phyloP scores from a whole-genome alignment of 2,329 filamentous ascomycete species.

The Exophiala aquamarina region DNA sequence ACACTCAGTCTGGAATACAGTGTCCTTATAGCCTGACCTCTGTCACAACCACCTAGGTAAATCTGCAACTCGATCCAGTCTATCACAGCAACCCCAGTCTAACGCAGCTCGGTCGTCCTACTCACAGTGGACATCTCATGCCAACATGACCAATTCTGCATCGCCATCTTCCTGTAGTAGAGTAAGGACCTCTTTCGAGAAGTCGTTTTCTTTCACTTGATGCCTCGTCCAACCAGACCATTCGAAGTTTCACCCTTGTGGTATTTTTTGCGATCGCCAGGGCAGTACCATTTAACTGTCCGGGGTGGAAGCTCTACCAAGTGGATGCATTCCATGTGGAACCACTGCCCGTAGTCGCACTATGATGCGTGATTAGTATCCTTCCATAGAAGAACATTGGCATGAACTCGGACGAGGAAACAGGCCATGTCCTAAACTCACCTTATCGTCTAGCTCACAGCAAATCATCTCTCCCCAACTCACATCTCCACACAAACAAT shows the following conservation, averaged over 20 bases:
- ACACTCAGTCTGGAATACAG: too few relatives aligned
- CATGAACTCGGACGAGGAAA: neutral
- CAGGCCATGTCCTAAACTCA: conserved; percentile 19
- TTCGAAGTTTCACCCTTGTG: conserved; percentile 37
- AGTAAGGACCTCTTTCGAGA: too few relatives aligned
- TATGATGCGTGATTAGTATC: too few relatives aligned
- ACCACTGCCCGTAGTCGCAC: conserved; percentile 66
- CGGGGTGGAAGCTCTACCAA: conserved; percentile 59
- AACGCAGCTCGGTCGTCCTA: too few relatives aligned
- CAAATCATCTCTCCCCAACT: conserved; percentile 66
- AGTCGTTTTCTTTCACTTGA: conserved; percentile 18
- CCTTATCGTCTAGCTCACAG: conserved; percentile 62
- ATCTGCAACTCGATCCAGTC: too few relatives aligned
- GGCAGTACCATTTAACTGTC: conserved; percentile 66
- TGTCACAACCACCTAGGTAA: too few relatives aligned
- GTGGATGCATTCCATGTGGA: conserved; percentile 62
- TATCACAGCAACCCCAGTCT: too few relatives aligned
- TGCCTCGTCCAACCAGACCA: conserved; percentile 28
- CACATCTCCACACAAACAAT: conserved; percentile 64
- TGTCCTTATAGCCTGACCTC: too few relatives aligned
- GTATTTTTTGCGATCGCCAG: conserved; percentile 56
- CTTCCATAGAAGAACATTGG: too few relatives aligned
- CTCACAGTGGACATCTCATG: too few relatives aligned
- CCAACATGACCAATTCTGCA: too few relatives aligned
- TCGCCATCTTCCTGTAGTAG: too few relatives aligned